Base-by-base conservation (phyloP, 1,139 yeast genomes). In the Taiozyma sp. region DNA sequence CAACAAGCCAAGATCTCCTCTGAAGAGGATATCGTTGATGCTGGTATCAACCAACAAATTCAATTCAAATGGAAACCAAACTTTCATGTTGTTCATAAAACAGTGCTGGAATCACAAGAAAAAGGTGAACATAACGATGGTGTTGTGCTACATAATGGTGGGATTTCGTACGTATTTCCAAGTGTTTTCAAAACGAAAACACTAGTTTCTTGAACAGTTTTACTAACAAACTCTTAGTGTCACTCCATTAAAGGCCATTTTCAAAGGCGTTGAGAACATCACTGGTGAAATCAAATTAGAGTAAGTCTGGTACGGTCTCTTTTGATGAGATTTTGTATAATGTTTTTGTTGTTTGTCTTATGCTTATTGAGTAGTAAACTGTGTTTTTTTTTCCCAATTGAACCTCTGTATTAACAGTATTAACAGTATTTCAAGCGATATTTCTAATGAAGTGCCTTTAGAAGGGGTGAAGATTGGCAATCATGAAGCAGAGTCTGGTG, bases 41-140 rank as follows among this genome's bases (percentile, higher is more conserved):
- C 70, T 13, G 66, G 73, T n/a, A 68, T 70, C 16, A 58, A 67
- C 9, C 58, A 68, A n/a, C 66, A 70, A 45, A 71, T 78, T 30
- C 74, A 76, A 50, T 93, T 83, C 68, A 72, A 73, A 55, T 93
- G 99, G 98, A 74, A 75, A 46, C 99, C 99, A 0, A 83, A 91
- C 65, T 91, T 90, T 69, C 79, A 78, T 48, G 71, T 77, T 29
- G 92, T 87, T 29, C 86, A 84, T 60, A 72, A 79, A 51, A 78
- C 83, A 38, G 84, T 88, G 10, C 69, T 76, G 43, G 70, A 66
- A 16, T 81, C 84, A 52, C 68, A 71, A 9, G 76, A 70, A 2
- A 83, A 80, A 30, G 78, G 76, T 49, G 62, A 59, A 39, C 58
- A 57, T 44, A 65, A 65, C 32, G 76, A 72, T 51, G 81, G 79